phyloP scores from a whole-genome alignment of 495 filamentous ascomycete species.

The Podospora bellae-mahoneyi region DNA sequence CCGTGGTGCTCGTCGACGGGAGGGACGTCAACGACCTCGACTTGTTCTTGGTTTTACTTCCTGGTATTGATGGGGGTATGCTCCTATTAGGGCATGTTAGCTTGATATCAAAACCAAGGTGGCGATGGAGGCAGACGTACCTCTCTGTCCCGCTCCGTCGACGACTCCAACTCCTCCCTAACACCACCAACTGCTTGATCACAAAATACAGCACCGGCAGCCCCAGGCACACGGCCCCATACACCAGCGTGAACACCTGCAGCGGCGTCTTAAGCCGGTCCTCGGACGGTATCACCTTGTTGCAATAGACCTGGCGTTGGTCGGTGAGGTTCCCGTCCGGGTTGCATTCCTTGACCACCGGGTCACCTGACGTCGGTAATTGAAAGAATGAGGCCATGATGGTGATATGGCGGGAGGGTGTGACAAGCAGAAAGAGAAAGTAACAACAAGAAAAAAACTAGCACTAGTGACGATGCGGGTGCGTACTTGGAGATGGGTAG shows the following conservation, averaged over 20 bases:
- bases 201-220: conserved; percentile 12
- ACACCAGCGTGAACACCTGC: conserved; percentile 22
- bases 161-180: background rate
- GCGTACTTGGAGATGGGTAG: background rate
- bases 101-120: background rate
- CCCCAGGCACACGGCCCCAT: conserved; percentile 18
- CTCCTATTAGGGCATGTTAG: background rate
- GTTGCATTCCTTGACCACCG: conserved; percentile 25
- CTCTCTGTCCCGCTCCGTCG: background rate
- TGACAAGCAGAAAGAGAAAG: background rate
- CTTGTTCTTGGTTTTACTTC: background rate
- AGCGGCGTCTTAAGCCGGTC: conserved; percentile 17
- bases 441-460: conserved; percentile 2
- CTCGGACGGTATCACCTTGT: conserved; percentile 19
- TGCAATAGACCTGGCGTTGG: conserved; percentile 27
- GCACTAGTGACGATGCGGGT: background rate
- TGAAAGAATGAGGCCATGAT: conserved; percentile 32
- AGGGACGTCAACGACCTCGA: background rate
- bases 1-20: background rate
- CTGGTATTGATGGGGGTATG: background rate
- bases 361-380: conserved; percentile 25
- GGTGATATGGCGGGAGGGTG: background rate
- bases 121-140: background rate
- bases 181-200: background rate
- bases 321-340: background rate